Evolutionary conservation across 2,329 filamentous ascomycete species (phyloP).

Genomic region (Fusarium subglutinans): DNA sequence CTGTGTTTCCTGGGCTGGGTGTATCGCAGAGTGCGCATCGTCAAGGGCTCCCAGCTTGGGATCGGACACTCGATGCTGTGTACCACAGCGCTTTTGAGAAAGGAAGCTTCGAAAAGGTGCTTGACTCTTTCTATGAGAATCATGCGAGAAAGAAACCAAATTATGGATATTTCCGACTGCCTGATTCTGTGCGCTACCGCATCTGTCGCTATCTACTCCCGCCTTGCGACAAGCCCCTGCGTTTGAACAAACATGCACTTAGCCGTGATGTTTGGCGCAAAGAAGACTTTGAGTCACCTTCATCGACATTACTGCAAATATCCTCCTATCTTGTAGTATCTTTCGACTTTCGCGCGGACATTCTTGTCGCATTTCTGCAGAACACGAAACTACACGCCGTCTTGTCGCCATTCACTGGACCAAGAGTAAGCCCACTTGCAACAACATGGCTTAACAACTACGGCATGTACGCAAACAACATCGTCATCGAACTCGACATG

Average conservation of each 20-base stretch:
- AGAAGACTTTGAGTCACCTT: constrained; percentile 46
- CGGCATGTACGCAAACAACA: constrained; percentile 47
- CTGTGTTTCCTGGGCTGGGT: not conserved
- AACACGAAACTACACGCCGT: constrained; percentile 51
- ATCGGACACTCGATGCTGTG: constrained; percentile 50
- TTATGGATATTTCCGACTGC: constrained; percentile 39
- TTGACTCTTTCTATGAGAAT: constrained; percentile 38
- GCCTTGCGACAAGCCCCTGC: constrained; percentile 36
- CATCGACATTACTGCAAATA: constrained; percentile 38
- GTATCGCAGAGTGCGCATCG: constrained; percentile 4
- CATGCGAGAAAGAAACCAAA: constrained; percentile 10
- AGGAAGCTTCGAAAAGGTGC: constrained; percentile 22
- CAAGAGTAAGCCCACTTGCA: constrained; percentile 46
- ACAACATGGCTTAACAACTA: constrained; percentile 50
- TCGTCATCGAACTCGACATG: constrained; percentile 55
- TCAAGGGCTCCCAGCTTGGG: constrained; percentile 46
- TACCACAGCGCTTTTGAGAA: constrained; percentile 40
- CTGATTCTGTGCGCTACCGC: constrained; percentile 37
- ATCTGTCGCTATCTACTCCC: constrained; percentile 44
- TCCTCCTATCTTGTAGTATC: constrained; percentile 44
- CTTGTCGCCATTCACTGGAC: constrained; percentile 50
- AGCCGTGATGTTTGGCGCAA: constrained; percentile 48
- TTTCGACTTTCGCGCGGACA: constrained; percentile 49
- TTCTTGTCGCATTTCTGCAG: constrained; percentile 49
- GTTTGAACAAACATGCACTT: constrained; percentile 43